Evolutionary conservation across 2,329 filamentous ascomycete species (phyloP).

Genomic region (Hirsutella minnesotensis): DNA sequence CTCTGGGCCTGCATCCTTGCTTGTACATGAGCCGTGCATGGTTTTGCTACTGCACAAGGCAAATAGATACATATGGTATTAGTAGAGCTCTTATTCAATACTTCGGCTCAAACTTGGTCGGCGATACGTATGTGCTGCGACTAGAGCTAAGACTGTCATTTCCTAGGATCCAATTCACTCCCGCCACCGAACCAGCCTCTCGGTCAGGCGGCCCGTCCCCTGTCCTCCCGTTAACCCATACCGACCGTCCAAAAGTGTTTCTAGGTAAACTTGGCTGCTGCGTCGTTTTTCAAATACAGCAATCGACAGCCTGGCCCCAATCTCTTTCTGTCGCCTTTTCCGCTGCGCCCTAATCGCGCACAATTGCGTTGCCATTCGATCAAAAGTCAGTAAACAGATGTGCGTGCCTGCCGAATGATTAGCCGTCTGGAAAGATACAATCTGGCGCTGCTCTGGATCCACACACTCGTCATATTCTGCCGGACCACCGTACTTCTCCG

Average conservation of each 20-base stretch:
- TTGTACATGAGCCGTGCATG: no score
- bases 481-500: constrained; percentile 72
- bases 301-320: not conserved
- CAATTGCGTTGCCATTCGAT: constrained; percentile 9
- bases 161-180: not conserved
- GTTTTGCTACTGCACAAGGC: no score
- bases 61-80: not conserved
- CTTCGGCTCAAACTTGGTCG: not conserved
- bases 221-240: not conserved
- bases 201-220: not conserved
- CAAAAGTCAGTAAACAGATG: constrained; percentile 68
- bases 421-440: not conserved
- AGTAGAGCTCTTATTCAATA: no score
- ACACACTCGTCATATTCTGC: constrained; percentile 76
- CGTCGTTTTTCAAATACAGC: not conserved
- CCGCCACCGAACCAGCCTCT: not conserved
- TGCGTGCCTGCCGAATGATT: constrained; percentile 43
- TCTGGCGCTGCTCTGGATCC: not conserved
- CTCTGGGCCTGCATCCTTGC: no score
- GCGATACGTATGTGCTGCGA: constrained; percentile 1
- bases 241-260: no score
- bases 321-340: not conserved
- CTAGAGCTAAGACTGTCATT: constrained; percentile 1
- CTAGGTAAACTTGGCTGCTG: not conserved
- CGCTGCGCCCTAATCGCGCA: not conserved